A percentile compares a stretch with the other conserved stretches of the same genome.
Evolutionary conservation across 2,329 filamentous ascomycete genomes (phyloP).

Genomic region (Monilinia fructicola): DNA sequence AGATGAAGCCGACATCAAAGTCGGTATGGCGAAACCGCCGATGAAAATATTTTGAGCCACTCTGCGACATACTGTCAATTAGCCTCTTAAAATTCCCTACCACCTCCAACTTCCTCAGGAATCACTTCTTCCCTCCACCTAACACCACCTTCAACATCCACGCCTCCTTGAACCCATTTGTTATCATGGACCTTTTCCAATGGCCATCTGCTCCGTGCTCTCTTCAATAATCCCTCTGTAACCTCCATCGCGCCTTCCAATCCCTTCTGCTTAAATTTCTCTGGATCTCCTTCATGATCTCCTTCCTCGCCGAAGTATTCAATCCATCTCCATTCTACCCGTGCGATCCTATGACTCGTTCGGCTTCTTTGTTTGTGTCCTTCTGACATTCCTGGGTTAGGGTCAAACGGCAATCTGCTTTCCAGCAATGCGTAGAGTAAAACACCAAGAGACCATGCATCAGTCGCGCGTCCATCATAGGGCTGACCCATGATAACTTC

Average conservation of each 20-base stretch:
- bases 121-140: slow-evolving; percentile 55
- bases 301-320: slow-evolving; percentile 80
- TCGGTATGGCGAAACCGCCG: neutral
- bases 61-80: neutral
- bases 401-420: slow-evolving; percentile 89
- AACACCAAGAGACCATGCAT: slow-evolving; percentile 94
- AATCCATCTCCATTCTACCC: slow-evolving; percentile 94
- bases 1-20: neutral
- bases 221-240: slow-evolving; percentile 80
- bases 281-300: slow-evolving; percentile 71
- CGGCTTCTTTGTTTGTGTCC: slow-evolving; percentile 73
- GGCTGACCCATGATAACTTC: slow-evolving; percentile 94
- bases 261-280: slow-evolving; percentile 60
- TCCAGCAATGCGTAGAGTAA: slow-evolving; percentile 91
- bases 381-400: slow-evolving; percentile 76
- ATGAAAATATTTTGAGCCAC: neutral
- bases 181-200: slow-evolving; percentile 70
- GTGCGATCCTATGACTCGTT: slow-evolving; percentile 89
- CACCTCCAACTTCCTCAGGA: slow-evolving; percentile 31
- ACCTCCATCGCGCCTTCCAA: slow-evolving; percentile 75
- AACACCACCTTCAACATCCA: slow-evolving; percentile 64
- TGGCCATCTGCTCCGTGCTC: slow-evolving; percentile 75
- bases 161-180: slow-evolving; percentile 75
- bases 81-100: neutral
- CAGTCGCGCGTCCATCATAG: slow-evolving; percentile 88